Base-by-base conservation (phyloP, 2,329 filamentous ascomycete species). In the Zalaria obscura region DNA sequence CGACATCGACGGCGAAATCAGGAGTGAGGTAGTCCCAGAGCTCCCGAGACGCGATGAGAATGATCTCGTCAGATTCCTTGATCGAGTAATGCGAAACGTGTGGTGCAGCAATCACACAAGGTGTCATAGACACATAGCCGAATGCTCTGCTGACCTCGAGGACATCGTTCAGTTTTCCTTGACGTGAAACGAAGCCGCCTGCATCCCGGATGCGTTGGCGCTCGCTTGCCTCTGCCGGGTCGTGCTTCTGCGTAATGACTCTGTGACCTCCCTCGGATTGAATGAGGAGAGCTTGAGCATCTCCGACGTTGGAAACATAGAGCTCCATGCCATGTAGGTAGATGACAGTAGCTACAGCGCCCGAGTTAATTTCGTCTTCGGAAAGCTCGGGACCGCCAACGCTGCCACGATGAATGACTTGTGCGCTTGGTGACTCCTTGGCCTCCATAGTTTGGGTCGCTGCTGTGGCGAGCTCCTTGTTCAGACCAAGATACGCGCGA, bases 1-100 rank as follows among this genome's bases (percentile, higher is more conserved):
- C 87, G 41, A 96, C 80, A 58, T 98, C 93, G 25, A 94, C 87
- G 5, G 93, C 83, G 41, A 96, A 75, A 41, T 91, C 86, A 2
- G 87, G 85, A 1, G 83, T 82, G 7, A 98, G 72, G 58, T 88
- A 94, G 49, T 96, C 88, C 91, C 91, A 98, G 6, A 98, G 73
- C 57, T 98, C 89, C 48, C 78, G 80, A 5, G 88, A 95, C 3
- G 88, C 91, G 45, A 98, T 71, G 40, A 98, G 66, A 40, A 98
- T 82, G 65, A 93, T 89, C 60, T 98, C 91, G 57, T 98, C 89
- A 44, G 86, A 80, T 48, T 95, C 86, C 38, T 78, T 80, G 41
- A 96, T 73, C 1, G 77, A 82, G 47, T 88, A 70, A 48, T 87
- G 80, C 50, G 75, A 74, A 39, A 94, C 79, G 54, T 93, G 73